A percentile compares a stretch with the other conserved stretches of the same genome.
These are phyloP conservation scores for Ligustrum vulgare DNA, from an alignment of 257 asterid genomes.

Conservation along the genomic window DNA sequence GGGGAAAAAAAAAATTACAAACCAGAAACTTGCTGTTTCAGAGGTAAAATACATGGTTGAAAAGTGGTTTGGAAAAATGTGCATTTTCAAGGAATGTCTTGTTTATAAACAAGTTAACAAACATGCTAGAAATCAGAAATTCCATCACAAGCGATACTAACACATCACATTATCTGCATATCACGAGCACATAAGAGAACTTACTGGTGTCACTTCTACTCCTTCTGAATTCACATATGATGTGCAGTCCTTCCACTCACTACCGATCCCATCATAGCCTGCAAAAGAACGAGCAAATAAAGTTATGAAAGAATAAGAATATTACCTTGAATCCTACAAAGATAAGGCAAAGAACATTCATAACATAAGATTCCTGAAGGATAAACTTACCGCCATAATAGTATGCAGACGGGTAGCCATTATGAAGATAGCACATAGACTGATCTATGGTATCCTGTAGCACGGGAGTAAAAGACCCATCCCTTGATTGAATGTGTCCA, in stretches of 20 bases:
- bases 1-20: no score
- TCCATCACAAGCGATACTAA: not conserved
- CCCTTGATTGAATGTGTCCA: conserved; percentile 37
- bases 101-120: no score
- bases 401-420: conserved; percentile 48
- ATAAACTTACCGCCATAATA: conserved; percentile 34
- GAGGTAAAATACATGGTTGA: no score
- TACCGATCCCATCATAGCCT: conserved; percentile 8
- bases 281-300: not conserved
- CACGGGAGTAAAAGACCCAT: conserved; percentile 49
- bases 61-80: no score
- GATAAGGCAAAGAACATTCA: not conserved
- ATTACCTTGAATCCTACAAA: not conserved
- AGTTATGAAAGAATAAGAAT: not conserved
- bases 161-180: not conserved
- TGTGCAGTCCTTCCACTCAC: not conserved
- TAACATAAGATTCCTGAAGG: not conserved
- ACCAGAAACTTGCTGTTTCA: no score
- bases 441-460: conserved; percentile 52
- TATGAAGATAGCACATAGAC: conserved; percentile 42
- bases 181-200: not conserved
- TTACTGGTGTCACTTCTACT: not conserved
- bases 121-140: not conserved
- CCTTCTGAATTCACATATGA: not conserved
- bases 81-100: no score